These are phyloP conservation scores for Claviceps paspali DNA, from an alignment of 2,329 filamentous ascomycete genomes.

Conservation along the genomic window DNA sequence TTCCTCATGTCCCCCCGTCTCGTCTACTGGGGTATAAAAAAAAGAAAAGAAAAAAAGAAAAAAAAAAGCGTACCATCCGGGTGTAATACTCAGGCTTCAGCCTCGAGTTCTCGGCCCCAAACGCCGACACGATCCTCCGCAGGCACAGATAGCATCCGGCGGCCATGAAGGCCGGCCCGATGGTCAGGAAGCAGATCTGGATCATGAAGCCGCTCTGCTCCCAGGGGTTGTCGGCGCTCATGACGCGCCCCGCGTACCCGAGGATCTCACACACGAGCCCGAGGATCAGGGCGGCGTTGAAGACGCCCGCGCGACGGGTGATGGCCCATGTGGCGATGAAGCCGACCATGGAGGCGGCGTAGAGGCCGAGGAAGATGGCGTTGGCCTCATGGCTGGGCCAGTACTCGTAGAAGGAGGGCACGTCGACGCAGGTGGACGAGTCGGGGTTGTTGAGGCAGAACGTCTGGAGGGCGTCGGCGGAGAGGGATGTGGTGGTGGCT, in stretches of 20 bases:
- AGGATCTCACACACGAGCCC: constrained; percentile 41
- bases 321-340: constrained; percentile 25
- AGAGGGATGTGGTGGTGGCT: background rate
- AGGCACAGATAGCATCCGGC: constrained; percentile 50
- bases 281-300: constrained; percentile 35
- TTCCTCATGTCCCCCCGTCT: too few species aligned
- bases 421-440: constrained; percentile 15
- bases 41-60: too few species aligned
- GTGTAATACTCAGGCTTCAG: constrained; percentile 32
- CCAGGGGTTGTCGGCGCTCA: constrained; percentile 39
- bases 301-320: constrained; percentile 32
- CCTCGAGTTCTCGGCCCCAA: constrained; percentile 32
- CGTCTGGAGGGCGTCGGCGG: background rate
- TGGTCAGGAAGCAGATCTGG: constrained; percentile 46
- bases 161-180: constrained; percentile 49
- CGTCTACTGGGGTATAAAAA: too few species aligned
- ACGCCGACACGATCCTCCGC: constrained; percentile 30
- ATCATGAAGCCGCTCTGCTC: constrained; percentile 32
- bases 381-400: constrained; percentile 35
- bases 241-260: constrained; percentile 43
- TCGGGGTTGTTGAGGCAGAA: constrained; percentile 17
- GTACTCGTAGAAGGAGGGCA: constrained; percentile 34
- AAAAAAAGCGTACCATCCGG: too few species aligned
- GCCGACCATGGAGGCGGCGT: constrained; percentile 26
- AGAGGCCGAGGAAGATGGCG: constrained; percentile 33